Base-by-base conservation (phyloP, 2,329 filamentous ascomycete genomes). In the Fusarium nanum region DNA sequence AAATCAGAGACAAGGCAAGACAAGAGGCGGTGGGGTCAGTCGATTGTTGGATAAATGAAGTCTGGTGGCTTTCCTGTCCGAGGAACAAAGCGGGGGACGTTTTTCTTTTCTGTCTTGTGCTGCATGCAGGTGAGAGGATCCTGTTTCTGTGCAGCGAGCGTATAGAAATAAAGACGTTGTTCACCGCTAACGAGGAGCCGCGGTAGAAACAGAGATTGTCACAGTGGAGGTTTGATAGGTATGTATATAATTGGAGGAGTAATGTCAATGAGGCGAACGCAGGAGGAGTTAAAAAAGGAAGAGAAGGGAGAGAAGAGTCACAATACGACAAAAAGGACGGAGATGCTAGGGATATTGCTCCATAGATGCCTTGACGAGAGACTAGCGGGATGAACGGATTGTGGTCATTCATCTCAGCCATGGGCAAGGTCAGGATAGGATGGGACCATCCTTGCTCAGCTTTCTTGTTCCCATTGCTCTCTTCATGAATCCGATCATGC, bases 351-450 rank as follows among this genome's bases (percentile, higher is more conserved):
- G 56, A 68, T 34, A 48, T 32, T 42, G 32, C 27, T 34, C 49
- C 49, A 53, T 53, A 53, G 34, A 53, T 53, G 34, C 13, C 23
- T 53, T 53, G 49, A 53, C 47, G 46, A 66, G 52, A 55, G 54
- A 61, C 50, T 68, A 66, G 62, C 67, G 67, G 61, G 57, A 67
- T 67, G 56, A 64, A 67, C 56, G 65, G 66, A 69, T 69, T 54
- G 57, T 61, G 60, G 52, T 22, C 45, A 64, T 58, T 58, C 56
- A 55, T 37, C 34, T 42, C 52, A 65, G 32, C 40, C 49, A 53
- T 42, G 46, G 58, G 23, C 52, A 59, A 54, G 64, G 41, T 9
- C 46, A 30, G 44, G 48, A 68, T 68, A 30, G 44, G 48, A 68
- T 68, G 50, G 40, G 40, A 27, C 46, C 40, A 67, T 67, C 52